A percentile compares a stretch with the other conserved stretches of the same genome.
These are phyloP conservation scores for Moniliella sp. DNA, from an alignment of 1,284 basidiomycete species.

Conservation along the genomic window DNA sequence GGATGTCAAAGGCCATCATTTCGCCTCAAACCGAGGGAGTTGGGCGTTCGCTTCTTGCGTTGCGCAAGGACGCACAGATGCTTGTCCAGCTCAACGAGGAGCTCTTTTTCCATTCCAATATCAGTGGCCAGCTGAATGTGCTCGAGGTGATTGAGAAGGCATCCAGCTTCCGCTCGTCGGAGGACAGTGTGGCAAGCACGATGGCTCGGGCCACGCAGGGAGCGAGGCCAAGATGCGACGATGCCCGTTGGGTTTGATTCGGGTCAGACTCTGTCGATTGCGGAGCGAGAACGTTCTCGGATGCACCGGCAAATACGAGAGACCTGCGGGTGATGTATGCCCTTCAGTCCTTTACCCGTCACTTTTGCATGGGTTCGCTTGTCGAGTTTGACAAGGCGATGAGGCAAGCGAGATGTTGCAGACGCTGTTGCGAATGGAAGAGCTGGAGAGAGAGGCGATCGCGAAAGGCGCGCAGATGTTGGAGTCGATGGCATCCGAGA, in stretches of 20 bases:
- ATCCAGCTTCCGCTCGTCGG: too few species aligned
- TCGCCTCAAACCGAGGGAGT: too few species aligned
- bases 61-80: constrained; percentile 40
- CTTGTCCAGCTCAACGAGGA: constrained; percentile 39
- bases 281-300: constrained; percentile 42
- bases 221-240: too few species aligned
- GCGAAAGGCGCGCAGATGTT: too few species aligned
- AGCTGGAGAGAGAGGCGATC: neutral
- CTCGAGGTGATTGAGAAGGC: too few species aligned
- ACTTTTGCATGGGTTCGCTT: constrained; percentile 33
- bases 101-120: constrained; percentile 39
- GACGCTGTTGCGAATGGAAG: too few species aligned
- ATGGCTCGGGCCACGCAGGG: too few species aligned
- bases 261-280: too few species aligned
- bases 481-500: neutral
- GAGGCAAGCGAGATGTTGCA: constrained; percentile 39
- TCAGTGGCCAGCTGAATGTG: constrained; percentile 37
- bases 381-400: constrained; percentile 35
- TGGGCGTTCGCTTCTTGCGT: constrained; percentile 32
- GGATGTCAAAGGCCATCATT: neutral
- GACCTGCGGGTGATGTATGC: constrained; percentile 35
- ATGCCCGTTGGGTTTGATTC: too few species aligned
- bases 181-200: too few species aligned
- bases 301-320: constrained; percentile 38
- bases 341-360: constrained; percentile 32